Conservation (phyloP, 148 eudicot species). For the Diospyros lotus region DNA sequence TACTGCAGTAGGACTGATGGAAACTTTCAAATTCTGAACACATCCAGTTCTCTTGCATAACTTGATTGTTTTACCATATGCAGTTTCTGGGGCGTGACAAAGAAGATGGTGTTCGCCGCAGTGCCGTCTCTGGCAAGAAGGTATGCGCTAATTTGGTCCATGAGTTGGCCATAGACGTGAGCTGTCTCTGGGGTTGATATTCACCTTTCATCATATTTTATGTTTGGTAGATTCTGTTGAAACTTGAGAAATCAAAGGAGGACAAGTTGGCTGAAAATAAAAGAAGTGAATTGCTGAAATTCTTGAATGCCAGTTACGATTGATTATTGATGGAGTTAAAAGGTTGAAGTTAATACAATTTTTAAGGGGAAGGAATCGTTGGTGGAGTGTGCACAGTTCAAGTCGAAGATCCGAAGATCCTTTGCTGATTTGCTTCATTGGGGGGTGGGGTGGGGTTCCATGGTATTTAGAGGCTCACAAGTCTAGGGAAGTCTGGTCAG, state of each 20-base stretch:
- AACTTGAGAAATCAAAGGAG: constrained; percentile 92
- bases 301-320: constrained; percentile 90
- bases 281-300: constrained; percentile 73
- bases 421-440: too few species aligned
- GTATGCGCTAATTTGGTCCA: constrained; percentile 25
- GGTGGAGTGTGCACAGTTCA: too few species aligned
- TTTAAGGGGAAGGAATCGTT: too few species aligned
- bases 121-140: constrained; percentile 96
- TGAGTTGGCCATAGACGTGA: neutral
- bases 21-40: neutral
- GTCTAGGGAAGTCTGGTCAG: too few species aligned
- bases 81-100: constrained; percentile 82
- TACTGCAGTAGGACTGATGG: neutral
- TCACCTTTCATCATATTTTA: neutral
- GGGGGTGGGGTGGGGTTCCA: too few species aligned
- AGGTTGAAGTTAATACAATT: too few species aligned
- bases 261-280: constrained; percentile 88
- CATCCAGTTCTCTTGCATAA: neutral
- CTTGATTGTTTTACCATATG: constrained; percentile 10
- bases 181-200: neutral
- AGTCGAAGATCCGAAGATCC: too few species aligned
- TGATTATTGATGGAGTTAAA: constrained; percentile 18
- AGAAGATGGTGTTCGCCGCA: constrained; percentile 82
- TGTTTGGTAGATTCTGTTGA: constrained; percentile 60
- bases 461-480: too few species aligned